These are phyloP conservation scores for Candida easanensis DNA, from an alignment of 805 yeast genomes.

Conservation along the genomic window DNA sequence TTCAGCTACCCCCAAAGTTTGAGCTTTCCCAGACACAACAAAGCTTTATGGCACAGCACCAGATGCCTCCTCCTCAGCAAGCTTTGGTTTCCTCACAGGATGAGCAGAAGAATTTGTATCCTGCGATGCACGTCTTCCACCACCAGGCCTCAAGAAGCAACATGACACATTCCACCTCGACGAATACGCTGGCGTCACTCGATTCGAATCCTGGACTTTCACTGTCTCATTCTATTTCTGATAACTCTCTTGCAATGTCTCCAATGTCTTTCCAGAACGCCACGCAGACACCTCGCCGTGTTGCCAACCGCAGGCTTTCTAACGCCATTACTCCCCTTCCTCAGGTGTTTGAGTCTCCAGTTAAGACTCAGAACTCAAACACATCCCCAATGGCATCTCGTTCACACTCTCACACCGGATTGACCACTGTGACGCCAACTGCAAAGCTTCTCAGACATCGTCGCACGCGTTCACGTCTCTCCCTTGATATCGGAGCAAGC, in stretches of 20 bases:
- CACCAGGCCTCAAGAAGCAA: conserved; percentile 1
- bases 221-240: conserved; percentile 24
- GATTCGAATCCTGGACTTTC: conserved; percentile 31
- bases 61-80: conserved; percentile 8
- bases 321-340: conserved; percentile 22
- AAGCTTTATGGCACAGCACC: conserved; percentile 8
- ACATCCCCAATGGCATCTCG: conserved; percentile 10
- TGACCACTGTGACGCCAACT: conserved; percentile 4
- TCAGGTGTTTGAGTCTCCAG: conserved; percentile 18
- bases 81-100: conserved; percentile 1
- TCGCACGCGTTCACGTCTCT: conserved; percentile 20
- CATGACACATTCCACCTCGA: conserved; percentile 30
- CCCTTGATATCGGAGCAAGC: conserved; percentile 3
- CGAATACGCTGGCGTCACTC: conserved; percentile 27
- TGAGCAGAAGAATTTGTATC: conserved; percentile 15
- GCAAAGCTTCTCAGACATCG: conserved; percentile 18
- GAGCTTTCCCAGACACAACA: conserved; percentile 9
- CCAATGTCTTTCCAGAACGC: conserved; percentile 13
- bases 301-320: conserved; percentile 8
- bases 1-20: conserved; percentile 15
- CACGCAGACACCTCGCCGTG: conserved; percentile 11
- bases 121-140: conserved; percentile 19
- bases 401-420: conserved; percentile 7
- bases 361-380: neutral
- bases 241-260: conserved; percentile 17